Evolutionary conservation across 1,284 basidiomycete genomes (phyloP), one percentile per base, ranked within the genome.

Genomic region (Termitomyces sp.): DNA sequence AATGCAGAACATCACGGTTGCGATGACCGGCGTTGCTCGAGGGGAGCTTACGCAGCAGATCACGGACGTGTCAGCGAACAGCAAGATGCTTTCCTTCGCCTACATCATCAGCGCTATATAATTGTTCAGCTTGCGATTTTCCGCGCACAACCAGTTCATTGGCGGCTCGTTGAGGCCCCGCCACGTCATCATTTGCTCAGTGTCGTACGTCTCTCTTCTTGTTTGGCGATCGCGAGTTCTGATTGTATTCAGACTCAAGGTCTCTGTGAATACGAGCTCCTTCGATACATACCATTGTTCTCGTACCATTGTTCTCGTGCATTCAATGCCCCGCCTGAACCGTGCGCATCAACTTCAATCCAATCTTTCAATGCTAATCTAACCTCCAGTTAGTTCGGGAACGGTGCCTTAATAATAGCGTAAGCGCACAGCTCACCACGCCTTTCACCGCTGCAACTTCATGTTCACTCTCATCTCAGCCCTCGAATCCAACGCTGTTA

Each of bases 261-360:
- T 62, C 78, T 99, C 59, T 80, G 96, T 50, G 93, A 96, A 63
- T 84, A 93, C 59, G 97, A 99, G 66, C 93, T 97, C 66, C 74
- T 99, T 52, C 83, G 96, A 47, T 98, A 98, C 67, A 97, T 99
- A 58, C 97, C 97, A n/a, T n/a, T n/a, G n/a, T n/a, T n/a, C n/a
- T n/a, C n/a, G n/a, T 1, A 91, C 97, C 59, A 94, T 98, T 14
- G 80, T 99, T n/a, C 80, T 99, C 38, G 87, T 91, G 7, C 90
- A 91, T 3, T 79, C 79, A 14, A 79, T 86, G 68, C 84, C 86
- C 4, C 79, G 84, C 28, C 72, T 91, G 54, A 90, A 91, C 61
- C 73, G 88, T 91, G 67, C 68, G 88, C n/a, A n/a, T n/a, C n/a
- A n/a, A n/a, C n/a, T n/a, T n/a, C n/a, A n/a, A n/a, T n/a, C n/a